Evolutionary conservation across 768 basidiomycete species (phyloP).

Genomic region (Lepiota venenata): DNA sequence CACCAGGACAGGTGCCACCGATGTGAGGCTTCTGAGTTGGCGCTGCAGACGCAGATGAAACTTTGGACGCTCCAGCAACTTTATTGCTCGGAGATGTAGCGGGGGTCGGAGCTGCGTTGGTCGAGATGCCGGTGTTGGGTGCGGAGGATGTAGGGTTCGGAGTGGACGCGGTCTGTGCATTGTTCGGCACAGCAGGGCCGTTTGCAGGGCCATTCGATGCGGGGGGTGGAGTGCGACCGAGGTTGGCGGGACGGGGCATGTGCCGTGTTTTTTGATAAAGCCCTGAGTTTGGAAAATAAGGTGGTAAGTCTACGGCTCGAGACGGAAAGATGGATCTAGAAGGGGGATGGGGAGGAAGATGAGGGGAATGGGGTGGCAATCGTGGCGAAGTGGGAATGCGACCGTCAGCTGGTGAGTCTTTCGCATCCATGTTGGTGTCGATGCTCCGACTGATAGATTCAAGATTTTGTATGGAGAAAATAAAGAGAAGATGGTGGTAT

Average conservation of each 20-base stretch:
- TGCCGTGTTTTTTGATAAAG: slow-evolving; percentile 84
- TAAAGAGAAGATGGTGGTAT: background rate
- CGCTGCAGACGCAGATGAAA: slow-evolving; percentile 9
- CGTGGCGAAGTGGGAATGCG: slow-evolving; percentile 10
- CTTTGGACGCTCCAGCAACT: background rate
- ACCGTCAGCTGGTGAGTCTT: slow-evolving; percentile 6
- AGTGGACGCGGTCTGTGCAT: slow-evolving; percentile 8
- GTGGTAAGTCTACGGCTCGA: slow-evolving; percentile 25
- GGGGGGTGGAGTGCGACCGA: slow-evolving; percentile 37
- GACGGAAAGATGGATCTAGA: slow-evolving; percentile 15
- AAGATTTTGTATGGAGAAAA: slow-evolving; percentile 8
- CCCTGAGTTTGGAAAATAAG: slow-evolving; percentile 42
- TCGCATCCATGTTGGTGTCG: slow-evolving; percentile 6
- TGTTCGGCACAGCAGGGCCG: slow-evolving; percentile 3
- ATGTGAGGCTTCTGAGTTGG: slow-evolving; percentile 19
- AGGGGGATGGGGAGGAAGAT: slow-evolving; percentile 11
- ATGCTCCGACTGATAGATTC: slow-evolving; percentile 3
- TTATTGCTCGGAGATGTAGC: slow-evolving; percentile 11
- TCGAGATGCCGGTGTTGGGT: background rate
- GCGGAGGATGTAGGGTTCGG: background rate
- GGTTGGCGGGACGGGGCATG: slow-evolving; percentile 66
- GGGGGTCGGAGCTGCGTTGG: slow-evolving; percentile 3
- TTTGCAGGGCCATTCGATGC: slow-evolving; percentile 12
- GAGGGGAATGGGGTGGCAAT: slow-evolving; percentile 14
- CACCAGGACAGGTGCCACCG: slow-evolving; percentile 92